Percentiles rank a stretch among this genome's conserved stretches.
Conservation (phyloP, 176 grass and related monocot genomes). For the Cenchrus americanus region DNA sequence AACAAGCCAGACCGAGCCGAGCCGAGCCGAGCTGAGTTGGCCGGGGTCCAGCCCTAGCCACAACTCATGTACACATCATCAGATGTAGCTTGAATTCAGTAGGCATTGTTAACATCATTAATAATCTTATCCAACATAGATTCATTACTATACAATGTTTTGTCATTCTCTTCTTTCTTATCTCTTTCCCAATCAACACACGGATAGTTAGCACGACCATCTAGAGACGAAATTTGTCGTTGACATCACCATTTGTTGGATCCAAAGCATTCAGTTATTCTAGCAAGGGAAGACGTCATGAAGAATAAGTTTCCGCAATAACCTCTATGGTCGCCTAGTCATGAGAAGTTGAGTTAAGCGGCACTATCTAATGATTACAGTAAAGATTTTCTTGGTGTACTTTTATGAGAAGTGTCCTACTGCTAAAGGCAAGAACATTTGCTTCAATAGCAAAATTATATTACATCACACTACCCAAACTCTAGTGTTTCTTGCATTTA, state of each 20-base stretch:
- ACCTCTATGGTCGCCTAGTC: conserved; percentile 19
- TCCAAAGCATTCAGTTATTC: not conserved
- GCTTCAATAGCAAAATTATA: too few species aligned
- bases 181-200: conserved; percentile 2
- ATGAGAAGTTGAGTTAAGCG: conserved; percentile 20
- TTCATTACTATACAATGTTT: not conserved
- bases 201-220: not conserved
- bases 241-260: not conserved
- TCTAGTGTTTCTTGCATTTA: too few species aligned
- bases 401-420: not conserved
- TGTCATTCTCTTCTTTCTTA: not conserved
- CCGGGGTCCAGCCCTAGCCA: too few species aligned
- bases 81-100: too few species aligned
- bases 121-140: conserved; percentile 40
- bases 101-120: too few species aligned
- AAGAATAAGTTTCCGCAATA: conserved; percentile 6
- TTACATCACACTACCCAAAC: too few species aligned
- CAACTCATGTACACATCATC: too few species aligned
- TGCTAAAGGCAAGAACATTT: too few species aligned
- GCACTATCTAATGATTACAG: not conserved
- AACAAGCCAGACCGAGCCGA: too few species aligned
- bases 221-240: not conserved
- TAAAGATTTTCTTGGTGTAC: not conserved
- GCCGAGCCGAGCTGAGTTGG: too few species aligned
- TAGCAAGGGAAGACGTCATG: conserved; percentile 26